Evolutionary conservation across 257 asterid genomes (phyloP).

Genomic region (Perilla frutescens): DNA sequence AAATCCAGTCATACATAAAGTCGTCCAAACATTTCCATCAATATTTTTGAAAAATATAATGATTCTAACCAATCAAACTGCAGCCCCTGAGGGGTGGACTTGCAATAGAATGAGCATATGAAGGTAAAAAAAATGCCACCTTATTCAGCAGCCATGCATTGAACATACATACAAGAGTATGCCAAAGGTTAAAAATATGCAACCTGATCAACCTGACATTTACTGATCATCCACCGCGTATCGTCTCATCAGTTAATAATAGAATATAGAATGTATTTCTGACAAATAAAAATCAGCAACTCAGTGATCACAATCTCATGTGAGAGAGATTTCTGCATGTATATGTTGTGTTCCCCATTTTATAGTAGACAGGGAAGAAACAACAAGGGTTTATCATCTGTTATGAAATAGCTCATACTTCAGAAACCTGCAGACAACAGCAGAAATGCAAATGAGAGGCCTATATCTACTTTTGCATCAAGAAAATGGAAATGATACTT

Average conservation of each 20-base stretch:
- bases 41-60: too few relatives aligned
- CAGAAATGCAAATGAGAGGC: not conserved
- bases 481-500: not conserved
- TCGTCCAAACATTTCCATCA: too few relatives aligned
- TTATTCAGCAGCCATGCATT: too few relatives aligned
- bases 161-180: too few relatives aligned
- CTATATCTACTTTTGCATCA: not conserved
- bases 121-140: too few relatives aligned
- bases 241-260: not conserved
- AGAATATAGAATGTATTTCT: not conserved
- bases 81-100: too few relatives aligned
- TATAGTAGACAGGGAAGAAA: conserved; percentile 28
- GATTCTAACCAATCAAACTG: too few relatives aligned
- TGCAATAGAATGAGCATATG: too few relatives aligned
- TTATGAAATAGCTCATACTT: not conserved
- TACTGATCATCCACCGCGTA: not conserved
- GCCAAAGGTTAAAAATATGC: too few relatives aligned
- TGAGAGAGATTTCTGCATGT: conserved; percentile 19
- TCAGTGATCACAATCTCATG: conserved; percentile 12
- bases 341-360: conserved; percentile 29
- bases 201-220: not conserved
- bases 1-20: too few relatives aligned
- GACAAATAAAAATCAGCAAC: not conserved
- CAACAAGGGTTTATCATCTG: conserved; percentile 3
- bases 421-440: conserved; percentile 34